phyloP scores from a whole-genome alignment of 257 asterid genomes.

The Solanum medicagineum region DNA sequence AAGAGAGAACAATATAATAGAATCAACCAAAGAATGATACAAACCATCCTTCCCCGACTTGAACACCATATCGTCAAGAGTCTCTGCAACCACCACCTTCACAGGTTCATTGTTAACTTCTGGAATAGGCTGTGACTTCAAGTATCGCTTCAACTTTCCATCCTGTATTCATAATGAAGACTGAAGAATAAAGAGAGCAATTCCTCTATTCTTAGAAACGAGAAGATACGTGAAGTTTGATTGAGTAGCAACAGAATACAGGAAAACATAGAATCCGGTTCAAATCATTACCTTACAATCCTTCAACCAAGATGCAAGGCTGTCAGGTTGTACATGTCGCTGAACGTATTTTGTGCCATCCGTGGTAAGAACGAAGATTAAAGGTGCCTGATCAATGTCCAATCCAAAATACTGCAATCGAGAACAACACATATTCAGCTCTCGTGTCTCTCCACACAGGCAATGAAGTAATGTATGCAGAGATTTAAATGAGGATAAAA shows the following conservation, averaged over 20 bases:
- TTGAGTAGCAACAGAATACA: neutral
- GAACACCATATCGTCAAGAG: conserved; percentile 51
- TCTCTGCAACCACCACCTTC: conserved; percentile 64
- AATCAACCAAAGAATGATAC: neutral
- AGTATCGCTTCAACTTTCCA: conserved; percentile 43
- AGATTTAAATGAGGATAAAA: neutral
- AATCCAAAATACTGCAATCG: conserved; percentile 69
- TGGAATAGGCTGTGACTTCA: conserved; percentile 69
- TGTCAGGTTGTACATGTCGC: conserved; percentile 42
- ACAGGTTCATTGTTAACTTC: conserved; percentile 71
- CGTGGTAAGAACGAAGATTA: conserved; percentile 35
- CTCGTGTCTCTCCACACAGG: neutral
- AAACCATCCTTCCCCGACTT: conserved; percentile 71
- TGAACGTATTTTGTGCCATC: conserved; percentile 47
- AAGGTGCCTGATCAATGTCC: conserved; percentile 44
- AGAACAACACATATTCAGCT: neutral
- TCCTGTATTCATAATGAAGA: conserved; percentile 26
- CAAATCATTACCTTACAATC: conserved; percentile 36
- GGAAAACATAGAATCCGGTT: neutral
- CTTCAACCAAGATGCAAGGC: conserved; percentile 54
- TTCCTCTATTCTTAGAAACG: neutral
- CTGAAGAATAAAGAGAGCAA: neutral
- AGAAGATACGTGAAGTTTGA: neutral
- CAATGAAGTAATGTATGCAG: neutral
- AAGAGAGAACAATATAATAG: too few species aligned